Evolutionary conservation across 1,139 yeast species (phyloP).

Genomic region (Yamadazyma sp.): DNA sequence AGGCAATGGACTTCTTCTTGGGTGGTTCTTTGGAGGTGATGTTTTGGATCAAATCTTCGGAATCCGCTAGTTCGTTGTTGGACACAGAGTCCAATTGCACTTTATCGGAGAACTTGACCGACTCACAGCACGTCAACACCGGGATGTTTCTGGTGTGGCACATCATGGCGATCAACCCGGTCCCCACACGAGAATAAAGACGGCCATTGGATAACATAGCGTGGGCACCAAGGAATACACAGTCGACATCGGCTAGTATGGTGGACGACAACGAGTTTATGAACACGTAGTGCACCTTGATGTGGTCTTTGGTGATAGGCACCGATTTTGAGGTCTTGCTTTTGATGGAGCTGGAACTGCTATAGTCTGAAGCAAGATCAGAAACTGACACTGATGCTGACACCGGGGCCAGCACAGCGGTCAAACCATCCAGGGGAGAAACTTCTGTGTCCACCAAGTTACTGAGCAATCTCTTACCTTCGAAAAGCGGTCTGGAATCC

Average conservation of each 20-base stretch:
- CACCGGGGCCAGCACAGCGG: constrained; percentile 13
- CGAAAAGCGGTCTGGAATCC: constrained; percentile 94
- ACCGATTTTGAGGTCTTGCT: constrained; percentile 14
- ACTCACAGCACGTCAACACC: constrained; percentile 92
- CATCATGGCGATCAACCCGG: constrained; percentile 91
- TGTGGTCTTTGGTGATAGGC: constrained; percentile 36
- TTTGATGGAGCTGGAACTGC: constrained; percentile 36
- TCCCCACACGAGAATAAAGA: constrained; percentile 90
- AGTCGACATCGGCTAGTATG: constrained; percentile 75
- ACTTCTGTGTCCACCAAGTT: constrained; percentile 46
- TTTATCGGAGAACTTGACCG: constrained; percentile 90
- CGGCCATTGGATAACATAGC: constrained; percentile 96
- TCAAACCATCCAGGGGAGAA: no score
- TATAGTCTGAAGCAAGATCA: constrained; percentile 33
- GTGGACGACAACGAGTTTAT: constrained; percentile 80
- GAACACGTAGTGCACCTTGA: constrained; percentile 60
- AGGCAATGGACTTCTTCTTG: constrained; percentile 61
- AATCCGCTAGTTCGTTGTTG: constrained; percentile 86
- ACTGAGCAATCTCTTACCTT: constrained; percentile 77
- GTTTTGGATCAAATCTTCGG: constrained; percentile 64
- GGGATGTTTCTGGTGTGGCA: constrained; percentile 88
- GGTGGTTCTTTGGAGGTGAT: constrained; percentile 50
- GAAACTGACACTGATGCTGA: constrained; percentile 1
- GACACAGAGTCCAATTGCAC: constrained; percentile 96
- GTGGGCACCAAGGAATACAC: constrained; percentile 93